Percentiles rank a stretch among this genome's conserved stretches.
Conservation (phyloP, 441 rosid genomes). For the Sinapis alba region DNA sequence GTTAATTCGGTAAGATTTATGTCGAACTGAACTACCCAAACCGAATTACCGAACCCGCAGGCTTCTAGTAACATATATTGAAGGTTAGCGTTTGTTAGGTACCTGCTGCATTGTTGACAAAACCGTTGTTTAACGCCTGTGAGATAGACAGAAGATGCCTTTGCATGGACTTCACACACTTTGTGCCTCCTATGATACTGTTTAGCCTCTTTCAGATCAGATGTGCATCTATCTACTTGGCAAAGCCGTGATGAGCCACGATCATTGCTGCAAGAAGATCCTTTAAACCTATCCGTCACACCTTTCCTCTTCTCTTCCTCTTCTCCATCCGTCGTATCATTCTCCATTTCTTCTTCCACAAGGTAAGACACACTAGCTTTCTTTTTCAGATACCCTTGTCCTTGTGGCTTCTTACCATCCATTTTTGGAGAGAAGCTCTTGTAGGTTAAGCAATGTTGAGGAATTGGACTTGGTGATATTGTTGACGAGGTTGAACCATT, state of each 20-base stretch:
- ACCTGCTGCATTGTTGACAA: constrained; percentile 56
- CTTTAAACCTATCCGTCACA: constrained; percentile 43
- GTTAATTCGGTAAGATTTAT: too few species aligned
- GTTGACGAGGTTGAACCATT: constrained; percentile 11
- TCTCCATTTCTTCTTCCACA: constrained; percentile 48
- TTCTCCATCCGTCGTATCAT: constrained; percentile 42
- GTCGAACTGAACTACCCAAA: too few species aligned
- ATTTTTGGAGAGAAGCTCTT: constrained; percentile 17
- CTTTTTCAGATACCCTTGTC: constrained; percentile 26
- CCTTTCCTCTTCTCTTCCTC: constrained; percentile 35
- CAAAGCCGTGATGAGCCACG: constrained; percentile 39
- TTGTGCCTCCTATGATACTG: constrained; percentile 46
- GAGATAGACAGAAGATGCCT: constrained; percentile 45
- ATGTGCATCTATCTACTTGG: constrained; percentile 47
- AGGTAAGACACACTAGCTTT: constrained; percentile 26
- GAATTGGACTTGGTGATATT: constrained; percentile 36
- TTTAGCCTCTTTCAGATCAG: constrained; percentile 42
- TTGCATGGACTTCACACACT: constrained; percentile 53
- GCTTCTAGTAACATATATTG: too few species aligned
- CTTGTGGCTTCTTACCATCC: constrained; percentile 44
- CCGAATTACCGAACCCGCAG: too few species aligned
- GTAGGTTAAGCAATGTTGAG: constrained; percentile 36
- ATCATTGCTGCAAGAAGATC: constrained; percentile 17
- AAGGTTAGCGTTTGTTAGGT: not conserved
- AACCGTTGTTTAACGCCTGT: constrained; percentile 44